A percentile compares a stretch with the other conserved stretches of the same genome.
Conservation (phyloP, 1,284 basidiomycete genomes). For the Puccinia sorghi region DNA sequence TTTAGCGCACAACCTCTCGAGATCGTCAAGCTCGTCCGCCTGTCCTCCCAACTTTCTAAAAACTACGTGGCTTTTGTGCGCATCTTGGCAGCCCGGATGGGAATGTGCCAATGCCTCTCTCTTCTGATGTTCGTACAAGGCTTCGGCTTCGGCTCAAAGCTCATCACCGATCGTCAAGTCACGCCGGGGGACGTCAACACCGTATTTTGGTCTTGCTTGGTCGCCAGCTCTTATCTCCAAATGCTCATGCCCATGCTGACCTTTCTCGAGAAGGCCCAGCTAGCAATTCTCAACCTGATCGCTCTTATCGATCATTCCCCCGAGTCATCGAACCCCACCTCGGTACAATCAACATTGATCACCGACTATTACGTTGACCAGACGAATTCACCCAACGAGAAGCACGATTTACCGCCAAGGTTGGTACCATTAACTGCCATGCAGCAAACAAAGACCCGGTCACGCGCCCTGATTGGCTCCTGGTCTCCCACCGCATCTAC, state of each 20-base stretch:
- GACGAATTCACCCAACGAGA: slow-evolving; percentile 8
- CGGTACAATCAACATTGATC: background rate
- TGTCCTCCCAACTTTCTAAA: slow-evolving; percentile 63
- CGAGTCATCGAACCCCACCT: slow-evolving; percentile 38
- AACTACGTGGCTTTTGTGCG: slow-evolving; percentile 63
- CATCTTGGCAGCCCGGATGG: slow-evolving; percentile 75
- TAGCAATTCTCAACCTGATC: slow-evolving; percentile 73
- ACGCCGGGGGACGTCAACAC: slow-evolving; percentile 80
- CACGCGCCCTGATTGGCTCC: slow-evolving; percentile 15
- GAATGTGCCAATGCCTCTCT: slow-evolving; percentile 72
- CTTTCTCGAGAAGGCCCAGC: slow-evolving; percentile 79
- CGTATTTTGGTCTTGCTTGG: slow-evolving; percentile 93
- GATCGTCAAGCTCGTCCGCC: slow-evolving; percentile 61
- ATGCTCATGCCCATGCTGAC: slow-evolving; percentile 79
- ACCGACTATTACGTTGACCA: background rate
- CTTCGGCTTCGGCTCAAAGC: slow-evolving; percentile 90
- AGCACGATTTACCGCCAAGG: slow-evolving; percentile 26
- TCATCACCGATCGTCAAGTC: slow-evolving; percentile 73
- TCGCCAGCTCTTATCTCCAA: slow-evolving; percentile 82
- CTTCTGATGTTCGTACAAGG: slow-evolving; percentile 94
- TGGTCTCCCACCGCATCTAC: slow-evolving; percentile 33
- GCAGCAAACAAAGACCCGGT: slow-evolving; percentile 16
- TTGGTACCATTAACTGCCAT: slow-evolving; percentile 33
- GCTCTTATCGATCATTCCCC: slow-evolving; percentile 64
- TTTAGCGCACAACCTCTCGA: slow-evolving; percentile 82